Base-by-base conservation (phyloP, 192 early-diverging fungal genomes). In the Martensiomyces pterosporus region DNA sequence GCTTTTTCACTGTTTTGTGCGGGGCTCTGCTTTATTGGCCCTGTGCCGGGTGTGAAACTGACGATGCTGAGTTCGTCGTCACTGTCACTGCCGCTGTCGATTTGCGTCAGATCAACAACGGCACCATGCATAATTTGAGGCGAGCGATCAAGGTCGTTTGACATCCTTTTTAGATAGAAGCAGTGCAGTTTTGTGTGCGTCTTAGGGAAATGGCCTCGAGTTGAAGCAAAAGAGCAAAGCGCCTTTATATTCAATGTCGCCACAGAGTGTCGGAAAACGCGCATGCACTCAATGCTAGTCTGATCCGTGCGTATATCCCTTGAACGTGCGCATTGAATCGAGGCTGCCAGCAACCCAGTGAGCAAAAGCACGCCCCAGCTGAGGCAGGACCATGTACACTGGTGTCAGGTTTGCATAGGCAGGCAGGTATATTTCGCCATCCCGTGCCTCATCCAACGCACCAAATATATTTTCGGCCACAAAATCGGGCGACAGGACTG, bases 381-480 rank as follows among this genome's bases (percentile, higher is more conserved):
- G 49, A 1, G 72, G 65, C 19, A 52, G 16, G 14, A 41, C 36
- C 55, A 60, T 42, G 23, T 67, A 67, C 9, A 68, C 37, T 13
- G 72, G 57, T 0, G 41, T 43, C 0, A 68, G 18, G 4, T 24
- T 48, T 10, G 72, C 35, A 47, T 45, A 68, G 0, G 50, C 17
- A 0, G 72, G 72, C 43, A 75, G 27, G 39, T 57, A 55, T n/a
- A 84, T 59, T 19, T 82, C 72, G 22, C 70, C 66, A 1, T 57
- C 64, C 14, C 58, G 40, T n/a, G 65, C 67, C 2, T 47, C 40
- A n/a, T 82, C 80, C 50, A 93, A 27, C 0, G 78, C 65, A 4
- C 51, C 60, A 34, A 86, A 65, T 23, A 93, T 83, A 2, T 42
- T 43, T 13, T 76, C 50, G 9, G 76, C 80, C 10, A 91, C 84